Conservation (phyloP, 2,329 filamentous ascomycete species). For the Berkeleyomyces rouxiae region DNA sequence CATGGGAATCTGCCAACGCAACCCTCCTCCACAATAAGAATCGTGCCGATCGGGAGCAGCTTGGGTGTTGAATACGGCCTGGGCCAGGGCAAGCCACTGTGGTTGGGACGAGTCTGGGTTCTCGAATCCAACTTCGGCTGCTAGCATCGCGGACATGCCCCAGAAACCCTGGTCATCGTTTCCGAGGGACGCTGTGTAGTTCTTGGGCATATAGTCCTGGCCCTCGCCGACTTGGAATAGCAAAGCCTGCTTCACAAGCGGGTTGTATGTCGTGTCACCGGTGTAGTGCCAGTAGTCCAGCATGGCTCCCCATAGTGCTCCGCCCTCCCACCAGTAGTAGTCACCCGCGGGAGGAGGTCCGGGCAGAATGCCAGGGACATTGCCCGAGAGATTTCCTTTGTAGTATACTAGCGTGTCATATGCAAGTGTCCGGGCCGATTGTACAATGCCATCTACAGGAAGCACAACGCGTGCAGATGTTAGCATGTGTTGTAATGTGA, state of each 20-base stretch:
- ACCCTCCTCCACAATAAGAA: conserved; percentile 46
- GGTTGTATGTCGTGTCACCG: conserved; percentile 46
- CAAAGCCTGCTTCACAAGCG: conserved; percentile 38
- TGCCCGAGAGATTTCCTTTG: conserved; percentile 32
- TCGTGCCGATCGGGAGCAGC: conserved; percentile 46
- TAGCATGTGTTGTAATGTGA: background rate
- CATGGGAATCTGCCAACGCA: conserved; percentile 63
- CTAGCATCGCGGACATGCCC: conserved; percentile 50
- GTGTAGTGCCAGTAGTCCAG: conserved; percentile 57
- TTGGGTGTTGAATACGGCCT: conserved; percentile 51
- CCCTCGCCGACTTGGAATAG: conserved; percentile 40
- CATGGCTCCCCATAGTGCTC: conserved; percentile 50
- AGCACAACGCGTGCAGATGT: background rate
- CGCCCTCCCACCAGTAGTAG: conserved; percentile 63
- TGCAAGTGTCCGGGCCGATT: conserved; percentile 30
- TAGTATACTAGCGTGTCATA: conserved; percentile 36
- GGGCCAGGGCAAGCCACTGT: conserved; percentile 47
- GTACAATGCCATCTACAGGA: conserved; percentile 28
- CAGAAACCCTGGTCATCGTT: conserved; percentile 60
- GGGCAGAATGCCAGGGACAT: conserved; percentile 39
- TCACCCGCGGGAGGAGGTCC: conserved; percentile 36
- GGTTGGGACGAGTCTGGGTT: conserved; percentile 37
- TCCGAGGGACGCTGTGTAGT: conserved; percentile 41
- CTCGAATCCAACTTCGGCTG: conserved; percentile 47
- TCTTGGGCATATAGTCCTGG: conserved; percentile 42